Percentiles rank a stretch among this genome's conserved stretches.
Conservation (phyloP, 2,329 filamentous ascomycete species). For the Claviceps pusilla region DNA sequence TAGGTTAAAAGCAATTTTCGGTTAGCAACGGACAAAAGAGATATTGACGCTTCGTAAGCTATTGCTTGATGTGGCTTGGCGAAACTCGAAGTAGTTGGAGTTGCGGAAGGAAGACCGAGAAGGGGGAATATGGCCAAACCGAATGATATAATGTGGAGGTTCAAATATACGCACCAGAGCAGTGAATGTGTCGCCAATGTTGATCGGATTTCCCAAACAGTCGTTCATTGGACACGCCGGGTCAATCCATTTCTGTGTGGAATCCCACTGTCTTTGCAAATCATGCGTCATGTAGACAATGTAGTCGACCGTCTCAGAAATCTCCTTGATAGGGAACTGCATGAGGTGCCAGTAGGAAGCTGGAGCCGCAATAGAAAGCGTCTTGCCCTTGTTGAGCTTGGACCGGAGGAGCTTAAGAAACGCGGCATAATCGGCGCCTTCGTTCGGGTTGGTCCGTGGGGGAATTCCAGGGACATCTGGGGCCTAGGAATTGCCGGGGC, state of each 20-base stretch:
- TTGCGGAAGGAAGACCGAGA: not conserved
- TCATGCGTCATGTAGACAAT: slow-evolving; percentile 21
- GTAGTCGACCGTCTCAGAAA: slow-evolving; percentile 16
- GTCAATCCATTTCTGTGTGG: not conserved
- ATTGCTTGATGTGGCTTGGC: too few relatives aligned
- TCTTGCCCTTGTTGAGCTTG: slow-evolving; percentile 8
- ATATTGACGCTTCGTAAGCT: not conserved
- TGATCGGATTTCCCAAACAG: slow-evolving; percentile 5
- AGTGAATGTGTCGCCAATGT: slow-evolving; percentile 14
- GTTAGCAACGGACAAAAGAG: not conserved
- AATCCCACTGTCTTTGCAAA: slow-evolving; percentile 18
- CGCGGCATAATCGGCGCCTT: not conserved
- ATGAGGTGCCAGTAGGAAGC: slow-evolving; percentile 22
- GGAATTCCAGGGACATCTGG: not conserved
- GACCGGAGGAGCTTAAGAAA: not conserved
- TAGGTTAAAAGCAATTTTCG: too few relatives aligned
- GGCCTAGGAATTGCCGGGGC: not conserved
- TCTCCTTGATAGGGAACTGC: slow-evolving; percentile 14
- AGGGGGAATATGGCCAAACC: not conserved
- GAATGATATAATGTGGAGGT: too few relatives aligned
- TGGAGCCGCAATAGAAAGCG: slow-evolving; percentile 16
- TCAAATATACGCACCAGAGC: not conserved
- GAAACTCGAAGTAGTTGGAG: too few relatives aligned
- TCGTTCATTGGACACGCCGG: not conserved
- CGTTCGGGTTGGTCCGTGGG: not conserved